A percentile compares a stretch with the other conserved stretches of the same genome.
Evolutionary conservation across 1,284 basidiomycete genomes (phyloP).

Genomic region (Naganishia albida): DNA sequence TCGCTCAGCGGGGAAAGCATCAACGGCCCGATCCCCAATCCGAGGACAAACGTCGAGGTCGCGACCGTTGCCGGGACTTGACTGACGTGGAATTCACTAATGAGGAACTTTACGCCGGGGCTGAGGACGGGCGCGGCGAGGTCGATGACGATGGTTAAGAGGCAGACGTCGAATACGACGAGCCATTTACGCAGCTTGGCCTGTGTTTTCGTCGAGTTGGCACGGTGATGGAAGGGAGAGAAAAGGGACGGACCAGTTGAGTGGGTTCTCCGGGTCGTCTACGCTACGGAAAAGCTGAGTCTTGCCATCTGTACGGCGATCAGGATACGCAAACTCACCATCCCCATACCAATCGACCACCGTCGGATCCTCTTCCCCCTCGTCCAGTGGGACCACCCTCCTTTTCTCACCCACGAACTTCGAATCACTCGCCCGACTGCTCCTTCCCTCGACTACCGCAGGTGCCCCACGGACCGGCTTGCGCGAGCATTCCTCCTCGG

Average conservation of each 20-base stretch:
- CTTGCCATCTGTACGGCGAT: too few relatives aligned
- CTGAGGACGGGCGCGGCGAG: conserved; percentile 63
- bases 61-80: conserved; percentile 39
- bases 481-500: conserved; percentile 20
- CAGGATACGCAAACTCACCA: conserved; percentile 60
- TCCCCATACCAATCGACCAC: conserved; percentile 66
- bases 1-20: conserved; percentile 41
- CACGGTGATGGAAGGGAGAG: too few relatives aligned
- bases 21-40: conserved; percentile 42
- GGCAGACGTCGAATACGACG: conserved; percentile 38
- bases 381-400: too few relatives aligned
- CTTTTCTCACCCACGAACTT: neutral
- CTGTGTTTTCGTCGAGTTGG: conserved; percentile 53
- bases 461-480: conserved; percentile 17
- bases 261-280: too few relatives aligned
- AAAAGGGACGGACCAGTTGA: too few relatives aligned
- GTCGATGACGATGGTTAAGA: conserved; percentile 59
- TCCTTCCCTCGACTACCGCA: conserved; percentile 1
- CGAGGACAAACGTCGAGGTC: conserved; percentile 42
- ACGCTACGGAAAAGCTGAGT: too few relatives aligned
- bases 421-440: neutral
- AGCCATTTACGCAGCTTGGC: conserved; percentile 58
- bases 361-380: conserved; percentile 35
- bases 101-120: conserved; percentile 55
- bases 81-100: conserved; percentile 38